Conservation (phyloP, 306 rosid genomes). For the Aeschynomene evenia region DNA sequence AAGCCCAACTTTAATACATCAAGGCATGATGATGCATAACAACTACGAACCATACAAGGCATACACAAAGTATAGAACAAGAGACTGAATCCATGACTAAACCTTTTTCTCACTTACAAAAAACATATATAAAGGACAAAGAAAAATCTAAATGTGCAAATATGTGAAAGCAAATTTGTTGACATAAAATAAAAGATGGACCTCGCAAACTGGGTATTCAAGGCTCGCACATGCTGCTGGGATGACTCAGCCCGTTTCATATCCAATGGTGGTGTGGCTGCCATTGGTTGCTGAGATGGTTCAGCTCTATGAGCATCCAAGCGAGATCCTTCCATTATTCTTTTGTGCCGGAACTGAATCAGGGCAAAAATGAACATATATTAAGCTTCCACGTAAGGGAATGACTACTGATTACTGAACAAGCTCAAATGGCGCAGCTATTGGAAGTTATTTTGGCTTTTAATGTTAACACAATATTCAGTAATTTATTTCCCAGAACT, state of each 20-base stretch:
- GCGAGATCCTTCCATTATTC: constrained; percentile 74
- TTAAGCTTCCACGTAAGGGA: constrained; percentile 27
- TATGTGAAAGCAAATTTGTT: constrained; percentile 13
- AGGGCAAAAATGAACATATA: constrained; percentile 27
- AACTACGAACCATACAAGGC: constrained; percentile 3
- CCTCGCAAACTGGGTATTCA: constrained; percentile 98
- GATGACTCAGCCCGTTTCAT: constrained; percentile 76
- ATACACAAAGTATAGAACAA: constrained; percentile 5
- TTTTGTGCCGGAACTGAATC: constrained; percentile 80
- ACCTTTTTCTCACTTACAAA: background rate
- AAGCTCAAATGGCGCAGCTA: background rate
- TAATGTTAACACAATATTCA: background rate
- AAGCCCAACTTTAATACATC: constrained; percentile 12
- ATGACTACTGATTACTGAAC: background rate
- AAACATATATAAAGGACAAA: background rate
- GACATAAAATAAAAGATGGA: constrained; percentile 38
- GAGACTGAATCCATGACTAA: background rate
- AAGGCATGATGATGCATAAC: background rate
- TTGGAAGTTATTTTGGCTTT: background rate
- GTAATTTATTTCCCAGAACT: background rate
- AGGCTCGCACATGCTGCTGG: constrained; percentile 97
- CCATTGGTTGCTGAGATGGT: constrained; percentile 56
- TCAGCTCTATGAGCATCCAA: constrained; percentile 76
- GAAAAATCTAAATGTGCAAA: constrained; percentile 11
- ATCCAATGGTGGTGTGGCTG: constrained; percentile 51